Conservation (phyloP, 352 stramenopile species). For the Phytophthora aleatoria region DNA sequence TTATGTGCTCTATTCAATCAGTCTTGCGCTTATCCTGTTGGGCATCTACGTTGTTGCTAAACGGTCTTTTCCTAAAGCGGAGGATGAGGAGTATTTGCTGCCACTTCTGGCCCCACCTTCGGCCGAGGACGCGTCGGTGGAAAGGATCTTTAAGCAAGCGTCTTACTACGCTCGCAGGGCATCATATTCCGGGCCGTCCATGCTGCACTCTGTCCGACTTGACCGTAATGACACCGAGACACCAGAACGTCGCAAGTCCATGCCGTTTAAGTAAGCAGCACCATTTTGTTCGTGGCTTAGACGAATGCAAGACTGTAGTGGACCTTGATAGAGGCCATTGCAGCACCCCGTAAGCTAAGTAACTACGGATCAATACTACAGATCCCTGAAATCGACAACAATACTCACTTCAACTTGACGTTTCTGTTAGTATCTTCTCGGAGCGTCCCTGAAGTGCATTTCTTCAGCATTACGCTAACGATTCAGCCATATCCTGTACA, state of each 20-base stretch:
- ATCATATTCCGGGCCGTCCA: constrained; percentile 33
- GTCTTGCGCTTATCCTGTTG: constrained; percentile 68
- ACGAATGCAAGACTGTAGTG: constrained; percentile 10
- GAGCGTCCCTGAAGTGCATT: too few species aligned
- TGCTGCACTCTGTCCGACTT: constrained; percentile 20
- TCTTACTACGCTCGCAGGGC: constrained; percentile 55
- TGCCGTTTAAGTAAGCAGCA: constrained; percentile 37
- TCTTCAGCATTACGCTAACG: too few species aligned
- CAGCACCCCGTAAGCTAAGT: constrained; percentile 19
- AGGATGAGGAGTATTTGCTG: constrained; percentile 66
- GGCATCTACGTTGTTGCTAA: constrained; percentile 78
- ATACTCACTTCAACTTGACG: too few species aligned
- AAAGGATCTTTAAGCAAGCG: constrained; percentile 57
- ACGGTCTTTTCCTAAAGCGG: constrained; percentile 41
- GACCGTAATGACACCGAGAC: constrained; percentile 23
- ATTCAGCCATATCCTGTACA: too few species aligned
- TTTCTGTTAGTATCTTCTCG: too few species aligned
- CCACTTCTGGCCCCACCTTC: constrained; percentile 52
- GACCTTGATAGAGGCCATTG: constrained; percentile 6
- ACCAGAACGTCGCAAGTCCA: constrained; percentile 44
- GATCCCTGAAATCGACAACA: not conserved
- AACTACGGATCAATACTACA: constrained; percentile 26
- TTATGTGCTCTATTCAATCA: constrained; percentile 77
- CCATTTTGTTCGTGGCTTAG: constrained; percentile 13
- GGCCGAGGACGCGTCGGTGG: constrained; percentile 47